phyloP scores from a whole-genome alignment of 306 rosid species.

The Corylus avellana region DNA sequence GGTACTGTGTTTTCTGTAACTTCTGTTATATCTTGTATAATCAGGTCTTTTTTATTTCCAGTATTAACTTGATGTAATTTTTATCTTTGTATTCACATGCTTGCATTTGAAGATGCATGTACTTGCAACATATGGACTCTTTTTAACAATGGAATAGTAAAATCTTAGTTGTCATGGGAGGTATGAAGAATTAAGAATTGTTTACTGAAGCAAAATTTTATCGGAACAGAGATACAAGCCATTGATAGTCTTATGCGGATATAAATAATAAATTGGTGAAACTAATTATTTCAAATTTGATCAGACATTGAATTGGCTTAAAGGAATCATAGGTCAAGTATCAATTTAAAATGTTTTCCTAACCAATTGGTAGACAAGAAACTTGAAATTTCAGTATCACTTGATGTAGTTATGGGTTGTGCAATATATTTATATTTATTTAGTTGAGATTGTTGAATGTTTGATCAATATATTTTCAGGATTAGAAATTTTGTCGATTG shows the following conservation, averaged over 20 bases:
- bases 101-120: background rate
- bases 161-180: background rate
- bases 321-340: background rate
- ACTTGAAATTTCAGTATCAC: background rate
- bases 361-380: background rate
- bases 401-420: background rate
- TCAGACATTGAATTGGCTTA: background rate
- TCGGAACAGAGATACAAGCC: background rate
- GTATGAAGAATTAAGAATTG: background rate
- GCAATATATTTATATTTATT: background rate
- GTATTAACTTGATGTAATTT: conserved; percentile 15
- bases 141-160: background rate
- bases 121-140: background rate
- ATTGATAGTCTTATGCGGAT: background rate
- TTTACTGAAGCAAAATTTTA: background rate
- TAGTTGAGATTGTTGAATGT: background rate
- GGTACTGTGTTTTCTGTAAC: conserved; percentile 48
- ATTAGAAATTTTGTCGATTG: background rate
- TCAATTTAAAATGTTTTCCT: background rate
- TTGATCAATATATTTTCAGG: background rate
- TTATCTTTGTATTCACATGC: background rate
- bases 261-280: conserved; percentile 2
- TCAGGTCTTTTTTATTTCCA: background rate
- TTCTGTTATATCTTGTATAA: background rate
- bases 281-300: background rate